Percentiles rank a stretch among this genome's conserved stretches.
phyloP scores from a whole-genome alignment of 1,139 yeast genomes.

The Lodderomyces metapsilosis region DNA sequence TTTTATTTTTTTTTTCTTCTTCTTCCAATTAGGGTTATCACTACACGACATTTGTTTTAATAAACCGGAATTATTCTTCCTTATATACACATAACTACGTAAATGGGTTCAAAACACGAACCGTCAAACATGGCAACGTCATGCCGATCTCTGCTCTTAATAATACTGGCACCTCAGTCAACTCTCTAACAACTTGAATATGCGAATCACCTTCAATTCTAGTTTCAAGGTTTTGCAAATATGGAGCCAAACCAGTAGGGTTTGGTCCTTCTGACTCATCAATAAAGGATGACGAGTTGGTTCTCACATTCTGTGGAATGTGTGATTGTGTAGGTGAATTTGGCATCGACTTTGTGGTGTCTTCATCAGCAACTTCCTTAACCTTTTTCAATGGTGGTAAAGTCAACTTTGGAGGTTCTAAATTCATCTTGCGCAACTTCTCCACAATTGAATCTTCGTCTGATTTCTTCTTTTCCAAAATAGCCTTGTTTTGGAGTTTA shows the following conservation, averaged over 20 bases:
- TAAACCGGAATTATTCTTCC: slow-evolving; percentile 1
- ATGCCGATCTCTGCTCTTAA: slow-evolving; percentile 91
- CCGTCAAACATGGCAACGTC: slow-evolving; percentile 93
- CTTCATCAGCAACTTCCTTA: slow-evolving; percentile 7
- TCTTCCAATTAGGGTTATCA: not conserved
- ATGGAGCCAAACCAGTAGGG: slow-evolving; percentile 48
- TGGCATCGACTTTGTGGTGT: slow-evolving; percentile 26
- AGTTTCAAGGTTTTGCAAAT: slow-evolving; percentile 54
- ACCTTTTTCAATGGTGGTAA: slow-evolving; percentile 31
- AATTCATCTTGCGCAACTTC: slow-evolving; percentile 49
- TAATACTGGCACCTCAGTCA: slow-evolving; percentile 78
- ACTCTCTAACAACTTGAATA: slow-evolving; percentile 79
- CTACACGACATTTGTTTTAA: too few species aligned
- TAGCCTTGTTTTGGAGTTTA: slow-evolving; percentile 43
- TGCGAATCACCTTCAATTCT: slow-evolving; percentile 59
- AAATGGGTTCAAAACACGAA: slow-evolving; percentile 91
- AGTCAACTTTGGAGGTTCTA: slow-evolving; percentile 52
- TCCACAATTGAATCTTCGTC: slow-evolving; percentile 41
- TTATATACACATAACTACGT: slow-evolving; percentile 14
- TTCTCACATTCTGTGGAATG: slow-evolving; percentile 25
- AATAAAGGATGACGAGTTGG: slow-evolving; percentile 24
- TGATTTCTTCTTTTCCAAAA: slow-evolving; percentile 29
- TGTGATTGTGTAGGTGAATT: slow-evolving; percentile 26
- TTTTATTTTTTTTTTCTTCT: not conserved
- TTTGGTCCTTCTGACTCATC: slow-evolving; percentile 10